Evolutionary conservation across 202 grass and related monocot species (phyloP), one percentile per base, ranked within the genome.

Genomic region (Carex arenaria): DNA sequence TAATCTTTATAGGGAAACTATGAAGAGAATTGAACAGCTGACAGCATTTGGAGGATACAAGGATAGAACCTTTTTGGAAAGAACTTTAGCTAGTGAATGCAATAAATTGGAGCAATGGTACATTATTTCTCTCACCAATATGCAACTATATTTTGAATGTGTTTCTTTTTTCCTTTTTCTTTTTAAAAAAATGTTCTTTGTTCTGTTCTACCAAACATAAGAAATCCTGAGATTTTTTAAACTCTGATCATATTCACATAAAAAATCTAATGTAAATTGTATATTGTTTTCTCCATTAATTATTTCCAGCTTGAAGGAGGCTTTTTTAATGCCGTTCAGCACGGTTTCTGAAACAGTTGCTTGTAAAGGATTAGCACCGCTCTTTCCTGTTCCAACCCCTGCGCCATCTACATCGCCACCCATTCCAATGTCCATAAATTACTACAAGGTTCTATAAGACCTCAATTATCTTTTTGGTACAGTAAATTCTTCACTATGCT

Each of bases 291-390:
- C 3, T 71, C 55, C 45, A 75, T 60, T 83, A 43, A 63, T 72
- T n/a, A 52, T 80, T 87, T 92, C 81, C 89, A 97, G 95, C 87
- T 88, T 98, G 83, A 93, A 94, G 87, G 92, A 93, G 85, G 92
- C 89, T 88, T 93, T 98, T 84, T 87, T 89, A 83, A 93, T 91
- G 89, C 95, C 92, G 60, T 94, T 93, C 84, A 91, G 84, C 54
- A 89, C 87, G 15, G 84, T 98, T 83, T 98, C 92, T 66, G 90
- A 91, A 45, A 89, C 94, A 86, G 87, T 98, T 86, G 38, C 82
- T 82, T 98, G 92, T 80, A 87, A 92, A 84, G 87, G 85, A 75
- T 87, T 94, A 85, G 81, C 92, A 84, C 90, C 92, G 32, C 69
- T 98, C 26, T 98, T 89, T 88, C 87, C 92, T 89, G 14, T 89